Evolutionary conservation across 208 protist genomes (phyloP).

Genomic region (Trichomonas tenax): DNA sequence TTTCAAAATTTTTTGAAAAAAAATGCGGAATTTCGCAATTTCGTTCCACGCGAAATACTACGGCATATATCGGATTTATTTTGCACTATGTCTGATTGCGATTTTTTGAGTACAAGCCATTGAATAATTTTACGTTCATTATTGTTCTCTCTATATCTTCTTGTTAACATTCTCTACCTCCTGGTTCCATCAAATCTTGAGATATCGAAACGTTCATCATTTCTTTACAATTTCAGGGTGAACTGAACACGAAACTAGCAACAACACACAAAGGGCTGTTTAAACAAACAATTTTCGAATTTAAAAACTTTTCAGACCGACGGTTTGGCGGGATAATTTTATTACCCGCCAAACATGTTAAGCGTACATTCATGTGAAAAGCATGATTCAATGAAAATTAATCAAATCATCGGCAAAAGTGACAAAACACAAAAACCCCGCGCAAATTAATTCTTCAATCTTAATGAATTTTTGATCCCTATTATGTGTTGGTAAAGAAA

Average conservation of each 20-base stretch:
- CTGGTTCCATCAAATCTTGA: not conserved
- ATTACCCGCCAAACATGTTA: not conserved
- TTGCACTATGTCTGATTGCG: not conserved
- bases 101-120: not conserved
- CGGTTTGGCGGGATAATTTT: not conserved
- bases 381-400: not conserved
- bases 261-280: no score
- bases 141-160: not conserved
- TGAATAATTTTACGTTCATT: not conserved
- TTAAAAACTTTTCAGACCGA: not conserved
- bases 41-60: not conserved
- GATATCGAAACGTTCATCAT: no score
- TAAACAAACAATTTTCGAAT: not conserved
- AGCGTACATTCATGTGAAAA: no score
- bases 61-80: not conserved
- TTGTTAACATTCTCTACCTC: not conserved
- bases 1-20: not conserved
- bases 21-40: not conserved
- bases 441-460: not conserved
- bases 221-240: no score
- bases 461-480: not conserved
- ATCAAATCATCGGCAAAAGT: not conserved
- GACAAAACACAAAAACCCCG: not conserved
- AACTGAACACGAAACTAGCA: no score
- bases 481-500: not conserved